Evolutionary conservation across 306 rosid species (phyloP), one percentile per base, ranked within the genome.

Genomic region (Dicorynia guianensis): DNA sequence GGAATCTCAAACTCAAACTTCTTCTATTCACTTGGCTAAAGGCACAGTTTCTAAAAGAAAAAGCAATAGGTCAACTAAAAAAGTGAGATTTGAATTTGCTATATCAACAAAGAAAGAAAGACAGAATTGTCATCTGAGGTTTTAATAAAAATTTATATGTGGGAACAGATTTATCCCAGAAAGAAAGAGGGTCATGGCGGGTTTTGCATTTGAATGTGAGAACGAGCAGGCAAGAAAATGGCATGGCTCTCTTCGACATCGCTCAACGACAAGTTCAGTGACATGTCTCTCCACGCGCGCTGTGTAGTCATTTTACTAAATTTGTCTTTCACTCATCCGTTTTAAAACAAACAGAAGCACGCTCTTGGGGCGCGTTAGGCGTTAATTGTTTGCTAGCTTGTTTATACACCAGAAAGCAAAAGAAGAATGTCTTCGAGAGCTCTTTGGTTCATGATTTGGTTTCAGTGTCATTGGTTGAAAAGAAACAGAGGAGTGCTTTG

Each of bases 141-240:
- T n/a, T n/a, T n/a, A n/a, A n/a, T n/a, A n/a, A n/a, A n/a, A n/a
- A n/a, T n/a, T n/a, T n/a, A n/a, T n/a, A n/a, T n/a, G n/a, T n/a
- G n/a, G n/a, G n/a, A n/a, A n/a, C n/a, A n/a, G n/a, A n/a, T n/a
- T n/a, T n/a, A n/a, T n/a, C n/a, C n/a, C n/a, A n/a, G n/a, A n/a
- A 34, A 43, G 58, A 50, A 39, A 1, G 54, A 50, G 44, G 30
- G 30, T 25, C 2, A 25, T 83, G 89, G 89, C 89, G 92, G 89
- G 89, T 62, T 85, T 72, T 80, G 86, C 63, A 77, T 88, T 88
- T 85, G 87, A 88, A 88, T 72, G 63, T 15, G 68, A 39, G 55
- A 65, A 75, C 2, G 8, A 38, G 4, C 30, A 25, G 0, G 4
- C n/a, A 43, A 11, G 54, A 9, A 13, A 74, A 46, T n/a, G 44